A percentile compares a stretch with the other conserved stretches of the same genome.
Conservation (phyloP, 768 basidiomycete genomes). For the Porphyrellus cyaneotinctus region DNA sequence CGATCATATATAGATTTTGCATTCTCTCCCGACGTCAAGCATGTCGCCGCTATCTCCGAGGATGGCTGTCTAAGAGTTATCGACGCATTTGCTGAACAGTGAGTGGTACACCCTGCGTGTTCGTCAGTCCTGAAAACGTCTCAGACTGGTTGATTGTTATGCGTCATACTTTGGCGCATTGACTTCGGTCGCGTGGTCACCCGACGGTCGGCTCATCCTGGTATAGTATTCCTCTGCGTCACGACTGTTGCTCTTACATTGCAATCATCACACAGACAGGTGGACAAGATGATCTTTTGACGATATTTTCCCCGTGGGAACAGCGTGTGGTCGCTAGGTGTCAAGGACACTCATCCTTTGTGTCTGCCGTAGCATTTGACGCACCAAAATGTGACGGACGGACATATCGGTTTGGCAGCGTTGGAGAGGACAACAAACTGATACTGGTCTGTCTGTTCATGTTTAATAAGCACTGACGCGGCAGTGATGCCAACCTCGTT, state of each 20-base stretch:
- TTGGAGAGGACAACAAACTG: constrained; percentile 95
- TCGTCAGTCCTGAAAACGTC: background rate
- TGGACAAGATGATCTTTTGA: constrained; percentile 94
- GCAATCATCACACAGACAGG: constrained; percentile 58
- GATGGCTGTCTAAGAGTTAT: constrained; percentile 90
- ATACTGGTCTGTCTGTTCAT: constrained; percentile 58
- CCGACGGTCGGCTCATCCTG: constrained; percentile 89
- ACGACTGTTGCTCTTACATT: background rate
- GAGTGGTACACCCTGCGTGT: constrained; percentile 23
- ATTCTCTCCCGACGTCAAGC: constrained; percentile 90
- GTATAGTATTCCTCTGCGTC: constrained; percentile 34
- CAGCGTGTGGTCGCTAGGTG: constrained; percentile 92
- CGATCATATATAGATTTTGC: constrained; percentile 60
- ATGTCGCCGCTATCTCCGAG: constrained; percentile 86
- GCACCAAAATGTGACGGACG: constrained; percentile 82
- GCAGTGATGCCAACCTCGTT: background rate
- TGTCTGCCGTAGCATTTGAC: constrained; percentile 87
- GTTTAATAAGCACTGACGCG: background rate
- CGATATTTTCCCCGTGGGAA: constrained; percentile 93
- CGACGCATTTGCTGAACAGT: constrained; percentile 86
- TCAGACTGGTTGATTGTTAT: constrained; percentile 88
- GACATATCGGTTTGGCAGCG: constrained; percentile 91
- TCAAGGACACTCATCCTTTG: constrained; percentile 95
- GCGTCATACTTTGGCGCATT: constrained; percentile 93
- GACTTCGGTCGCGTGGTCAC: constrained; percentile 91